Base-by-base conservation (phyloP, 176 grass and related monocot species). In the Carex scoparia region DNA sequence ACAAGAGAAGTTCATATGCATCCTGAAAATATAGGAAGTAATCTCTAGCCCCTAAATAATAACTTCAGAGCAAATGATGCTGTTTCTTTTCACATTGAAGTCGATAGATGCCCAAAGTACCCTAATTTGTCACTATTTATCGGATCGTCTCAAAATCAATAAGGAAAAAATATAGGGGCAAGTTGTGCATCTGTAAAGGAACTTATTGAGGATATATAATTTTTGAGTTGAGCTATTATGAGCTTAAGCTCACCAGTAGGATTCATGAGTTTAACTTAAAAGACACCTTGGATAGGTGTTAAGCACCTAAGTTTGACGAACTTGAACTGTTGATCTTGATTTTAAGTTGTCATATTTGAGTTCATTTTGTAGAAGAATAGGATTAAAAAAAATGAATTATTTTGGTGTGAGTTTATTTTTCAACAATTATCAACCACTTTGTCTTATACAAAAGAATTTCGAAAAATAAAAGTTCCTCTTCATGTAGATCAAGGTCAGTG, bases 31-130 rank as follows among this genome's bases (percentile, higher is more conserved):
- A 74, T 13, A 12, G 40, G 8, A 51, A 14, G 23, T 13, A 31
- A 56, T 57, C 27, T 12, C 5, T 31, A 57, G 16, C 46, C 11
- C 73, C 4, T 71, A n/a, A 71, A 15, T 13, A 56, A 32, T 19
- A 15, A 57, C 4, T 33, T 33, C 9, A 33, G 57, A 69, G 49
- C 19, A 31, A 78, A 78, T 77, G 49, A 56, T 78, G 51, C 2
- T 78, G 73, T 57, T 78, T 78, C 28, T 76, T 32, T 72, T n/a
- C 5, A 72, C 16, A 48, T 70, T 72, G 69, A 48, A 72, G 69
- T n/a, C 37, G 8, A 4, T 32, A 31, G 10, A 65, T 65, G 63
- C 33, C 37, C 68, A 12, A 75, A 42, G 37, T n/a, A 70, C 13
- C 35, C 37, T 38, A 70, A 70, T 44, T 31, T 0, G 15, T 44